Evolutionary conservation across 2,329 filamentous ascomycete species (phyloP).

Genomic region (Aspergillus flavus): DNA sequence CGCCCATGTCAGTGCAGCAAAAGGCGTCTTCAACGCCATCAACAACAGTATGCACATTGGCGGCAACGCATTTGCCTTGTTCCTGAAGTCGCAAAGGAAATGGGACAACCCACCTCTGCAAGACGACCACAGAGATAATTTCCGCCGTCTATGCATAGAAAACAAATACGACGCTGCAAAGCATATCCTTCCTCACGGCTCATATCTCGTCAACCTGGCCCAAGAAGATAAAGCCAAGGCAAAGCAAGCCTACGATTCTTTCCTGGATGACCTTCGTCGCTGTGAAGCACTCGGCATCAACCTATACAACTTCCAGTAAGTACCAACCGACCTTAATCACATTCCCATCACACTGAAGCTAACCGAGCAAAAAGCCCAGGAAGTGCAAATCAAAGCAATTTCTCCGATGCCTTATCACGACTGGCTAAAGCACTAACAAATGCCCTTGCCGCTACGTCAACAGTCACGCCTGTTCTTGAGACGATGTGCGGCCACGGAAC

Average conservation of each 20-base stretch:
- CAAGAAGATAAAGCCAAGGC: constrained; percentile 79
- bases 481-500: constrained; percentile 94
- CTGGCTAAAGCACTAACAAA: constrained; percentile 82
- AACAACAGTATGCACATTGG: constrained; percentile 76
- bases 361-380: constrained; percentile 61
- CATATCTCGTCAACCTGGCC: constrained; percentile 94
- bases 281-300: constrained; percentile 84
- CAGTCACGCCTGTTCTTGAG: constrained; percentile 83
- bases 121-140: constrained; percentile 67
- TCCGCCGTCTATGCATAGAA: constrained; percentile 67
- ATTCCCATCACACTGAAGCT: constrained; percentile 1
- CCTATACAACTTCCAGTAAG: constrained; percentile 92
- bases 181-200: constrained; percentile 87
- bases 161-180: constrained; percentile 71
- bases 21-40: constrained; percentile 88
- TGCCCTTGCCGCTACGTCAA: constrained; percentile 73
- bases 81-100: constrained; percentile 94
- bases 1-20: constrained; percentile 87
- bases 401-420: constrained; percentile 70
- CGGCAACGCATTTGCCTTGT: constrained; percentile 90
- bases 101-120: constrained; percentile 83
- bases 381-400: constrained; percentile 69
- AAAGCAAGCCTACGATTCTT: constrained; percentile 79
- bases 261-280: constrained; percentile 82
- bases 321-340: not conserved